A percentile compares a stretch with the other conserved stretches of the same genome.
phyloP scores from a whole-genome alignment of 306 rosid species.

The Benincasa hispida region DNA sequence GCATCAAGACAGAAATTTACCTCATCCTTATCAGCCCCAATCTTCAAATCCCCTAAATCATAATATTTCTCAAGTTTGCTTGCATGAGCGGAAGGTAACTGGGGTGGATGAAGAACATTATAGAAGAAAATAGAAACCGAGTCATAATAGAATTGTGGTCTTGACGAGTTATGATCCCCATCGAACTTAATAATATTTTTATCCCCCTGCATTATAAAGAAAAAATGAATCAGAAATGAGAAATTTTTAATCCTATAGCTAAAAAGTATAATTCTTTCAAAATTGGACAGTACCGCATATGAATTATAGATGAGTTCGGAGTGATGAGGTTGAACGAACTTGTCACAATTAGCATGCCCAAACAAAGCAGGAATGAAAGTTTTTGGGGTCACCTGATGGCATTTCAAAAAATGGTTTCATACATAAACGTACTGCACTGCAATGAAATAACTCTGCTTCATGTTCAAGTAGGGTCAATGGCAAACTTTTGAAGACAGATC shows the following conservation, averaged over 20 bases:
- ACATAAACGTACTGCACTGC: neutral
- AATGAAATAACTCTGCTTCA: neutral
- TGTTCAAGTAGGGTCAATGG: neutral
- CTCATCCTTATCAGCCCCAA: conserved; percentile 56
- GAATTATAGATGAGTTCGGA: conserved; percentile 55
- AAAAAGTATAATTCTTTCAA: neutral
- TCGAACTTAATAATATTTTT: conserved; percentile 70
- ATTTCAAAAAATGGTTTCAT: neutral
- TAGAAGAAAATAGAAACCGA: conserved; percentile 84
- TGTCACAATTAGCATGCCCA: conserved; percentile 82
- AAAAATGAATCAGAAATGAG: conserved; percentile 2
- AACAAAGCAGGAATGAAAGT: conserved; percentile 81
- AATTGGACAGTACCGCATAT: conserved; percentile 42
- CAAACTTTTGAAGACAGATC: neutral
- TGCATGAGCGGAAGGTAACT: conserved; percentile 28
- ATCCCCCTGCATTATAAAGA: conserved; percentile 56
- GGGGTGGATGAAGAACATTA: conserved; percentile 84
- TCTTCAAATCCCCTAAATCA: conserved; percentile 54
- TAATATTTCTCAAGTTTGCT: conserved; percentile 64
- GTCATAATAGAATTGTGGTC: conserved; percentile 86
- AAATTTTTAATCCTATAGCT: neutral
- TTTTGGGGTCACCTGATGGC: conserved; percentile 64
- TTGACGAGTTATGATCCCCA: conserved; percentile 93
- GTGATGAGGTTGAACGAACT: conserved; percentile 72
- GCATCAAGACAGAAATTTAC: conserved; percentile 22